Base-by-base conservation (phyloP, 345 rosid species). In the Anacardium occidentale region DNA sequence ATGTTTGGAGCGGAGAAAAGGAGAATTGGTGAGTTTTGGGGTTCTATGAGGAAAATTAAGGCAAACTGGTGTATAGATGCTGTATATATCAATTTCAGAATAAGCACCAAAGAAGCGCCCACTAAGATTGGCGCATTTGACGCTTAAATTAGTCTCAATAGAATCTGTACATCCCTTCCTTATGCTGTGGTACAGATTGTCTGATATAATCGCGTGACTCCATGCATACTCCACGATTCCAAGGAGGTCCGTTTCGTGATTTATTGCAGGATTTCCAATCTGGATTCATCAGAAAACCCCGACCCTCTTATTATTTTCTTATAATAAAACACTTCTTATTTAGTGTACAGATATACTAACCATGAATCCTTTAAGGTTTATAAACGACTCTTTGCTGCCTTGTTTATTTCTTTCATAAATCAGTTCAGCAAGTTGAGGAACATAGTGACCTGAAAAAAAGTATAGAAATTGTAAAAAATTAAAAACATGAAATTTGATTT, bases 361-460 rank as follows among this genome's bases (percentile, higher is more conserved):
- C 89, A 92, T 87, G 85, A 92, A 81, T 15, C 97, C 96, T 69
- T 88, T 92, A 60, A 92, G 83, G 67, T 92, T 90, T 67, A 92
- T 90, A 71, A 67, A 76, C 3, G 82, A 74, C 29, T 73, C 75
- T 37, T 57, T 64, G 66, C 47, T 58, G 14, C 75, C 83, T 25
- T 58, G 72, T 76, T 84, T 77, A 83, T 90, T 90, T 69, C 80
- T 80, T 34, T 90, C 86, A 67, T 78, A 79, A 48, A 92, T 87
- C 29, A 79, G 74, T 71, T 92, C 87, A 20, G 96, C 89, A 9
- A 92, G 90, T 68, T 92, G 96, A n/a, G 96, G 96, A 71, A 85
- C 96, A 78, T 88, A 90, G 56, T 92, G 96, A 69, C 97, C 97
- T 91, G n/a, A 50, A 44, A 11, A 13, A 47, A 13, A 50, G n/a